Base-by-base conservation (phyloP, 1,139 yeast genomes). In the Diutina mesorugosa region DNA sequence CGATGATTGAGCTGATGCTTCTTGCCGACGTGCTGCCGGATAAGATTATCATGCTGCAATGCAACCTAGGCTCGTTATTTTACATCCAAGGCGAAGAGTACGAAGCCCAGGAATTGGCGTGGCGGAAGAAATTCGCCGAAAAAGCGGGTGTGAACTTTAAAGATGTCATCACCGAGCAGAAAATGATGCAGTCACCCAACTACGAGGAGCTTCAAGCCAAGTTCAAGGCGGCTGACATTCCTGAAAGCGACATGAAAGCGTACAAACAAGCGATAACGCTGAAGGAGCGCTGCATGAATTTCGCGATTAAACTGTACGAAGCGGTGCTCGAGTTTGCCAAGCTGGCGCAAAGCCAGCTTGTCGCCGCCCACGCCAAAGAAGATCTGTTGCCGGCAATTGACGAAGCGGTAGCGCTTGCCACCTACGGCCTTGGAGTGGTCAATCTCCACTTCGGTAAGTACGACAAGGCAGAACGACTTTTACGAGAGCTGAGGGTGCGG, bases 351-450 rank as follows among this genome's bases (percentile, higher is more conserved):
- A 55, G 57, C 60, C 55, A 63, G 66, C 50, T 66, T 6, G 26
- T 7, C 8, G 38, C 51, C 18, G 41, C 41, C 41, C 41, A 35
- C 41, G 41, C 14, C 41, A 35, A 35, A 10, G 41, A 12, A 12
- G 41, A 35, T 6, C 41, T 10, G 41, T 8, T 35, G 41, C 41
- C 41, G 12, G 41, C 41, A 6, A 73, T 16, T 26, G 63, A 63
- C 56, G 90, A 88, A 61, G 83, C 87, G 2, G 81, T 86, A 41
- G 96, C 96, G 0, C 73, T 90, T 64, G 83, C 96, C 0, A 83
- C 90, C 0, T 91, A 89, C 65, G 95, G 96, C 0, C 73, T 89
- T 50, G 98, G 97, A 0, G 95, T 90, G 5, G 78, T 89, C 16
- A 78, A 82, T 55, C 69, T 87, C 21, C 90, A 88, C 64, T 64